These are phyloP conservation scores for Rhamnella rubrinervis DNA, from an alignment of 331 rosid species.

Conservation along the genomic window DNA sequence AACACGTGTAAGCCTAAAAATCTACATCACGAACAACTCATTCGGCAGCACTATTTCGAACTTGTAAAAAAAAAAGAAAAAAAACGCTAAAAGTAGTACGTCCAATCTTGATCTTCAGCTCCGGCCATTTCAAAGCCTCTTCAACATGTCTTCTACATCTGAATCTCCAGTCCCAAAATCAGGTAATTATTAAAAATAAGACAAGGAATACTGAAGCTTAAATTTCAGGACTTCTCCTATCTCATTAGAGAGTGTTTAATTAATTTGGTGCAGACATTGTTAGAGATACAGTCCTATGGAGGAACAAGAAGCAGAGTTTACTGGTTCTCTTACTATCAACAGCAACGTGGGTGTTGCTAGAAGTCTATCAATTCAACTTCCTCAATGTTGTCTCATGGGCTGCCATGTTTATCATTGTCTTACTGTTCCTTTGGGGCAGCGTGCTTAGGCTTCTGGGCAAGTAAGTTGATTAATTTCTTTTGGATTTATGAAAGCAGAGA, in stretches of 20 bases:
- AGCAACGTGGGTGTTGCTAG: constrained; percentile 49
- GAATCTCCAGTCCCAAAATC: constrained; percentile 33
- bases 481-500: too few species aligned
- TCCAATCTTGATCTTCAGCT: constrained; percentile 7
- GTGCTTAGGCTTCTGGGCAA: constrained; percentile 50
- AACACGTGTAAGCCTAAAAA: constrained; percentile 38
- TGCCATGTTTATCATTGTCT: constrained; percentile 34
- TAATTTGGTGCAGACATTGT: constrained; percentile 25
- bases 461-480: constrained; percentile 24
- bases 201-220: too few species aligned
- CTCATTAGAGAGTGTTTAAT: too few species aligned
- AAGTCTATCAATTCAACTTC: constrained; percentile 52
- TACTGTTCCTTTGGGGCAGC: constrained; percentile 53
- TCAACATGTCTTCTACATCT: constrained; percentile 39
- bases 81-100: neutral
- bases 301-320: constrained; percentile 39
- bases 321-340: constrained; percentile 38
- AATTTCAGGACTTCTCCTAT: too few species aligned
- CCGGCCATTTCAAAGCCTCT: neutral
- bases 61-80: neutral
- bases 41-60: constrained; percentile 1
- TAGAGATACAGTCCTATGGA: constrained; percentile 54
- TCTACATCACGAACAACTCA: neutral
- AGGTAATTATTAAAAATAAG: constrained; percentile 19
- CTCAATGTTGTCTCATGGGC: constrained; percentile 52